phyloP scores from a whole-genome alignment of 176 grass and related monocot genomes.

The Aegilops umbellulata region DNA sequence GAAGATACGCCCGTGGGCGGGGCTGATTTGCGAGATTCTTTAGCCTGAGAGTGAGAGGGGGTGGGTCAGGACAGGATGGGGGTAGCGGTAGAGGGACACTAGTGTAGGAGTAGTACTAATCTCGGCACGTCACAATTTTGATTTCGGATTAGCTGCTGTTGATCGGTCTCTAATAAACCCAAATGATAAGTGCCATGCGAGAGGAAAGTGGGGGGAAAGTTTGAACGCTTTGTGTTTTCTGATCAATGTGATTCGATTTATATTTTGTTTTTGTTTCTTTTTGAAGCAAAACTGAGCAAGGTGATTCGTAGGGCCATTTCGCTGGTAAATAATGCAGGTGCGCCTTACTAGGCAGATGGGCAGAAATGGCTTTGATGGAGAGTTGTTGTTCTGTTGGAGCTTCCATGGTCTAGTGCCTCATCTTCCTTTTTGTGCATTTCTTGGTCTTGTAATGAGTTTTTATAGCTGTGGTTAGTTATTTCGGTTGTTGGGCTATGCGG shows the following conservation, averaged over 20 bases:
- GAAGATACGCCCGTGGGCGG: neutral
- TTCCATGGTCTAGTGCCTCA: neutral
- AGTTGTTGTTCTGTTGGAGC: too few species aligned
- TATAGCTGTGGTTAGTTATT: neutral
- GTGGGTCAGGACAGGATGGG: neutral
- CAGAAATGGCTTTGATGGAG: neutral
- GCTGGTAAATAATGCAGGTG: too few species aligned
- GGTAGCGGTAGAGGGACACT: neutral
- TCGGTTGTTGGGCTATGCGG: neutral
- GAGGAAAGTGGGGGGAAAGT: neutral
- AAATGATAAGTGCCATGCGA: neutral
- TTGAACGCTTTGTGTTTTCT: too few species aligned
- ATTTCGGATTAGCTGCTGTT: neutral
- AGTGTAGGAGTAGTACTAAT: neutral
- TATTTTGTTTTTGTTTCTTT: too few species aligned
- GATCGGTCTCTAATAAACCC: neutral
- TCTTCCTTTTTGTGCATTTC: neutral
- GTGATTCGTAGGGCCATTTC: too few species aligned
- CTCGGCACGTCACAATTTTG: neutral
- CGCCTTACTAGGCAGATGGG: neutral
- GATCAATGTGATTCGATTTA: too few species aligned
- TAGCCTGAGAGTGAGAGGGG: neutral
- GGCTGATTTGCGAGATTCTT: neutral
- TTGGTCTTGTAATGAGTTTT: neutral
- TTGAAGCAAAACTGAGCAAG: too few species aligned